Evolutionary conservation across 371 early-diverging fungal genomes (phyloP).

Genomic region (Nematocida major): DNA sequence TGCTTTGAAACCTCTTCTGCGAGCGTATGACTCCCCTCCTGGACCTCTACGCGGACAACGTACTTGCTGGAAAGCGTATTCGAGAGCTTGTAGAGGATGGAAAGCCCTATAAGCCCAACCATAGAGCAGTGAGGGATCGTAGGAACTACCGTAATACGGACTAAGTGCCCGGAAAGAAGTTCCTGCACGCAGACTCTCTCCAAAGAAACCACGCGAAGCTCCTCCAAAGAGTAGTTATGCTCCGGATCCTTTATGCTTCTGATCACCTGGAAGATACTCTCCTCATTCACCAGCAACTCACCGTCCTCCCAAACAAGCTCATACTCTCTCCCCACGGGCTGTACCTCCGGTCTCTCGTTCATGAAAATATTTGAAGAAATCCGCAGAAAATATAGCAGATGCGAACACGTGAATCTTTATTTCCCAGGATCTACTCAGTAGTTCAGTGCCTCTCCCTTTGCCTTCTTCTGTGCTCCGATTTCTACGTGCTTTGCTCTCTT

Average conservation of each 20-base stretch:
- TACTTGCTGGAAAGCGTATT: slow-evolving; percentile 76
- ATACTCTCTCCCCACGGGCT: neutral
- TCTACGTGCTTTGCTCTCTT: slow-evolving; percentile 99
- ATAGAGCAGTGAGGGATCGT: slow-evolving; percentile 99
- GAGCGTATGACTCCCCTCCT: slow-evolving; percentile 84
- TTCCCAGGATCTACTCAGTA: slow-evolving; percentile 59
- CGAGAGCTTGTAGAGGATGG: slow-evolving; percentile 80
- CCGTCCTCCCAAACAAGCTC: slow-evolving; percentile 6
- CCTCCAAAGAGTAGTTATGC: slow-evolving; percentile 67
- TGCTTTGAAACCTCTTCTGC: slow-evolving; percentile 88
- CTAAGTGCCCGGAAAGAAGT: neutral
- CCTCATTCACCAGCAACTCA: slow-evolving; percentile 54
- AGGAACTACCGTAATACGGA: slow-evolving; percentile 70
- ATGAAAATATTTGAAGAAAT: slow-evolving; percentile 2
- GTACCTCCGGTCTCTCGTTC: slow-evolving; percentile 13
- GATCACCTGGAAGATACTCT: slow-evolving; percentile 71
- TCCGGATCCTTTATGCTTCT: slow-evolving; percentile 95
- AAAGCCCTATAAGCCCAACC: slow-evolving; percentile 95
- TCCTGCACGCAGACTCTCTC: slow-evolving; percentile 47
- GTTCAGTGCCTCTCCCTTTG: slow-evolving; percentile 63
- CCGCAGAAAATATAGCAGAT: neutral
- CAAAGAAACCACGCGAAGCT: slow-evolving; percentile 66
- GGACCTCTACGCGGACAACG: slow-evolving; percentile 70
- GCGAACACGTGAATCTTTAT: neutral
- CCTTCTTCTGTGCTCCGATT: slow-evolving; percentile 96